Conservation (phyloP, 2,329 filamentous ascomycete genomes). For the Alternaria longipes region DNA sequence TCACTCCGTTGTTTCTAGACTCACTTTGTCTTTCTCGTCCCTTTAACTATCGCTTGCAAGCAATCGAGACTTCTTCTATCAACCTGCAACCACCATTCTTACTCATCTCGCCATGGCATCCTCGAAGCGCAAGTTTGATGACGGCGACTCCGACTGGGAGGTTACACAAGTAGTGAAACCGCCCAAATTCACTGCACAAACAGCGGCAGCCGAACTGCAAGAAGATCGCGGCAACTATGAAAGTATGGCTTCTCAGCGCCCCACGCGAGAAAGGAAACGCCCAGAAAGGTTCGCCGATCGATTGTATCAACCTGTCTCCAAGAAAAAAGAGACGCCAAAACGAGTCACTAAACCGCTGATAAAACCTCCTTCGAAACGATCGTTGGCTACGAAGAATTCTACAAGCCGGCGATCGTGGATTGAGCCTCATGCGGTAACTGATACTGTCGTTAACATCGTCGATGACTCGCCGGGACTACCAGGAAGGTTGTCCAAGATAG, state of each 20-base stretch:
- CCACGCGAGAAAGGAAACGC: neutral
- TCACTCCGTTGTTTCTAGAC: neutral
- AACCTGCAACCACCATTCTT: neutral
- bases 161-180: neutral
- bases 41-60: neutral
- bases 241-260: constrained; percentile 14
- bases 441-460: neutral
- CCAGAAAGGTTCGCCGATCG: neutral
- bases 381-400: neutral
- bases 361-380: neutral
- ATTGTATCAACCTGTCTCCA: neutral
- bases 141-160: neutral
- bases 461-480: neutral
- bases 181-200: neutral
- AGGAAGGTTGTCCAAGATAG: neutral
- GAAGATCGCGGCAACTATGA: constrained; percentile 6
- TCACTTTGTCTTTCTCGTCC: neutral
- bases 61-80: neutral
- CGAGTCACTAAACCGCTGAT: neutral
- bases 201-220: neutral
- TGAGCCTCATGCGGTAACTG: neutral
- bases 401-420: too few species aligned
- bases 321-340: neutral
- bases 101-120: neutral
- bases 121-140: constrained; percentile 1